Evolutionary conservation across 2,329 filamentous ascomycete genomes (phyloP), one percentile per base, ranked within the genome.

Genomic region (Penicillium hesseltinei): DNA sequence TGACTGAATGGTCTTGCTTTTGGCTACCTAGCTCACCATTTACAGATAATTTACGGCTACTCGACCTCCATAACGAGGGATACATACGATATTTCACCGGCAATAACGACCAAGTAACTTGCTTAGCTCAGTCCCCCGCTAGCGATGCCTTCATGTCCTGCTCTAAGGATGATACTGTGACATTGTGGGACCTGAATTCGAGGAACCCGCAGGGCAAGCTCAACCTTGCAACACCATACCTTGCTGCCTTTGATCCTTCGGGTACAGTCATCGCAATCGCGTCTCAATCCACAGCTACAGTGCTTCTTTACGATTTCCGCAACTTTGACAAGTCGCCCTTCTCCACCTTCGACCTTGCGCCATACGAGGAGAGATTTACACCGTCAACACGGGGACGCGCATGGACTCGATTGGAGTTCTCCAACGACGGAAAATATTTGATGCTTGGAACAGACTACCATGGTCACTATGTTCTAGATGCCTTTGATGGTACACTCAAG

Each of bases 41-140:
- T 5, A 19, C 48, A 77, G 79, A 92, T 86, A 68, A 95, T 89
- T 64, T 88, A 87, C 72, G 97, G 89, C 77, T 88, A 92, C 61
- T 95, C 85, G 56, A 96, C 88, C 70, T 79, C 13, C 94, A 99
- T 75, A 94, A 97, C 75, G 97, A 97, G 77, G 90, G 88, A 58
- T 99, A 96, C 74, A 90, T 97, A 61, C 89, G 94, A 61, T 99
- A 99, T 77, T 99, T 97, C 73, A 88, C 90, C 60, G 94, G 93
- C 49, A 94, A 99, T 74, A 89, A 90, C 42, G 88, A 84, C 58
- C 82, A 87, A 54, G 94, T 99, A 36, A 97, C 93, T 19, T 89
- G 84, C 59, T 82, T 99, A 29, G 81, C 89, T 1, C 83, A 97
- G 61, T 93, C 92, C 63, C 94, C 94, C 0, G 89, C 91, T 47